Base-by-base conservation (phyloP, 108 stramenopile genomes). In the Pseudonitzschia multiseries region DNA sequence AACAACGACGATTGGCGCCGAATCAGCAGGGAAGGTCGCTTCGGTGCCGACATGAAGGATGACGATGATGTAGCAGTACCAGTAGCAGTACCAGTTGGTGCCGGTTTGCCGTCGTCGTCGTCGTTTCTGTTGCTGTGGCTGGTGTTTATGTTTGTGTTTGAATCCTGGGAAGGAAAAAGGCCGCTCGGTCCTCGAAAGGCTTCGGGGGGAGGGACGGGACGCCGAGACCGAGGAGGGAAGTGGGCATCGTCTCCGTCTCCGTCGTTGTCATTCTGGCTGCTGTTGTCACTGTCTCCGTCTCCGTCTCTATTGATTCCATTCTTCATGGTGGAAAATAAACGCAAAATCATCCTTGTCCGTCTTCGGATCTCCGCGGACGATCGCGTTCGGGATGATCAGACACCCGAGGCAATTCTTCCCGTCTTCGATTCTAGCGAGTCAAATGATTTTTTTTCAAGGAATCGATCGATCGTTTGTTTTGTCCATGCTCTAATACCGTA, bases 1-100 rank as follows among this genome's bases (percentile, higher is more conserved):
- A 50, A 67, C 36, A 48, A 29, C 15, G 66, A 67, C 14, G 66
- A 67, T 4, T 44, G 44, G 8, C 66, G 66, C 36, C 66, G 66
- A 0, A 67, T 29, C 66, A 67, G 26, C 22, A 21, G 36, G 33
- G 64, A 65, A 40, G 64, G 57, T 14, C 0, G 57, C 14, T 27
- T 15, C 57, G 27, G 57, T 59, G 18, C 46, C 13, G 46, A 2
- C 18, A 48, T 48, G 46, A 10, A 48, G 2, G 36, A 36, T 2
- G 36, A 36, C 36, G 6, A 36, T n/a, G n/a, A n/a, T n/a, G n/a
- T n/a, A n/a, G n/a, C n/a, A n/a, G n/a, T n/a, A n/a, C n/a, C n/a
- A n/a, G n/a, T n/a, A n/a, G n/a, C n/a, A n/a, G n/a, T n/a, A n/a
- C n/a, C n/a, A 36, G 36, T 36, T 36, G 6, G 4, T 36, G 36